Evolutionary conservation across 1,284 basidiomycete species (phyloP).

Genomic region (Volvariella surrecta): DNA sequence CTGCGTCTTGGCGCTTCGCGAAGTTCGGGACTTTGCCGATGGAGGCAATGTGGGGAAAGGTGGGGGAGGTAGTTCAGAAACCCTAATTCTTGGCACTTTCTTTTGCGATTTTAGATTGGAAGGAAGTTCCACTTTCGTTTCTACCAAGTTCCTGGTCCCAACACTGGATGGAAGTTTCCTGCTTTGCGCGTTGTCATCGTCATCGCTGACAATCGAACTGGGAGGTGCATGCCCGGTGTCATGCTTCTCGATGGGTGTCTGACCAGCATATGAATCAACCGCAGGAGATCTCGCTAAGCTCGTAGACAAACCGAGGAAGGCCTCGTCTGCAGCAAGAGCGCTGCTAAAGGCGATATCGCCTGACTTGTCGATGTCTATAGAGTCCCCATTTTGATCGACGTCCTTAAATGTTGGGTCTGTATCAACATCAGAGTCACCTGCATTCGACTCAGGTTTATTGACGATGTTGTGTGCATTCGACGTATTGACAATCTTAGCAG

Average conservation of each 20-base stretch:
- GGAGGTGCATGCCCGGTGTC: neutral
- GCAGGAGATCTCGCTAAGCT: too few relatives aligned
- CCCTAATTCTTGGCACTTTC: neutral
- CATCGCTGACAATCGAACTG: neutral
- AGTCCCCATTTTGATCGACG: conserved; percentile 20
- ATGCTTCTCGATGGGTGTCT: neutral
- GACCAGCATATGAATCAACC: neutral
- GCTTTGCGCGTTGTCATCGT: neutral
- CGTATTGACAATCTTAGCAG: conserved; percentile 1
- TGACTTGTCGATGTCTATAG: conserved; percentile 21
- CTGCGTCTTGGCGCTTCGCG: neutral
- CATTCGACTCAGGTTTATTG: conserved; percentile 1
- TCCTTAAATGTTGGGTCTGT: conserved; percentile 18
- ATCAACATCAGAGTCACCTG: neutral
- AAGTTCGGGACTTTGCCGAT: too few relatives aligned
- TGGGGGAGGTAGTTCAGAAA: neutral
- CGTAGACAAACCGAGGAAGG: too few relatives aligned
- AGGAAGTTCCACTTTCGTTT: neutral
- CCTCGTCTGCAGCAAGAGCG: too few relatives aligned
- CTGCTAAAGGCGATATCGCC: conserved; percentile 19
- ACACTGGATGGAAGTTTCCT: too few relatives aligned
- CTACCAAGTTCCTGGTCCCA: too few relatives aligned
- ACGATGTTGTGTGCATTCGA: neutral
- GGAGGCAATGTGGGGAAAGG: neutral
- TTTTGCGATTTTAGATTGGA: conserved; percentile 3